Conservation (phyloP, 306 rosid species). For the Vachellia pachyceras region DNA sequence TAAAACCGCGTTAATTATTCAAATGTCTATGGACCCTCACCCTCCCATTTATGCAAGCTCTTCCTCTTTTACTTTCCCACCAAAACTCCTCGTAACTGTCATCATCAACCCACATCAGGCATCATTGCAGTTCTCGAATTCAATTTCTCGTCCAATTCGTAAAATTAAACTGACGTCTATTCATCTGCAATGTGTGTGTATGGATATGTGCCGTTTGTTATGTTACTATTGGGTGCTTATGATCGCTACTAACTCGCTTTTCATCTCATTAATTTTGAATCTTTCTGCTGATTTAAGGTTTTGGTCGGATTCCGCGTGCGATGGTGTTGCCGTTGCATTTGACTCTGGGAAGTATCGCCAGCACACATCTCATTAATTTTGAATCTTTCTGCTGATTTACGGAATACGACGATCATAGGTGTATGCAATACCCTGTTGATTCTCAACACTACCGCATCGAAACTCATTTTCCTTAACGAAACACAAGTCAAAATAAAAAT, state of each 20-base stretch:
- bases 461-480: no score
- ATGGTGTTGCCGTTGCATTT: constrained; percentile 2
- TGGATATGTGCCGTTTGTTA: no score
- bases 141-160: neutral
- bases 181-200: neutral
- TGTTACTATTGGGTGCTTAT: neutral
- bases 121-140: neutral
- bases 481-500: no score
- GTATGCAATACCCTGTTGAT: no score
- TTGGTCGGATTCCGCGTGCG: constrained; percentile 30
- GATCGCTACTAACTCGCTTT: neutral
- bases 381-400: neutral
- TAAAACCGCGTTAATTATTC: constrained; percentile 80
- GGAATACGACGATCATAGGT: no score
- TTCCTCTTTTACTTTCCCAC: no score
- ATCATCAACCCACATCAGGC: neutral
- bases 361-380: constrained; percentile 30
- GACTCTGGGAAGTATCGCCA: constrained; percentile 40
- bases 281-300: neutral
- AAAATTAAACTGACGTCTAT: neutral
- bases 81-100: constrained; percentile 37
- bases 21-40: constrained; percentile 34
- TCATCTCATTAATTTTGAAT: constrained; percentile 20
- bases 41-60: no score
- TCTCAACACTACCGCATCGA: no score